Percentiles rank a stretch among this genome's conserved stretches.
These are phyloP conservation scores for Wickerhamomyces tratensis DNA, from an alignment of 805 yeast genomes.

Conservation along the genomic window DNA sequence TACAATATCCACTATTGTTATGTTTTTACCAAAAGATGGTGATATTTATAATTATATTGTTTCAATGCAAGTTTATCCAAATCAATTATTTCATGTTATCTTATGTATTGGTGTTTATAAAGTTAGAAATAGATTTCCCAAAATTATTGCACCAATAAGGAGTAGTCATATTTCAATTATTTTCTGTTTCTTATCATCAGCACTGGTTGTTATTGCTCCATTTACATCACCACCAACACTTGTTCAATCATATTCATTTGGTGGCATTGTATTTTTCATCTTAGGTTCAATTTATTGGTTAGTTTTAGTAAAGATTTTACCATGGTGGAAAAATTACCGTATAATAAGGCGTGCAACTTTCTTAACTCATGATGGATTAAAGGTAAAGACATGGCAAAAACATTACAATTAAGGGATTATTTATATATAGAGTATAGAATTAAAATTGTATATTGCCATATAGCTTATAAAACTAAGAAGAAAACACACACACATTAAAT, in stretches of 20 bases:
- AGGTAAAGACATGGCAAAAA: not conserved
- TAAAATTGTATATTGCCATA: not conserved
- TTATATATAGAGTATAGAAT: not conserved
- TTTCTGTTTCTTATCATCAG: slow-evolving; percentile 6
- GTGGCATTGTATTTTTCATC: slow-evolving; percentile 35
- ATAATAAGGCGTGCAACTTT: not conserved
- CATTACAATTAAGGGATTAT: not conserved
- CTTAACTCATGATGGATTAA: not conserved
- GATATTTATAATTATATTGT: slow-evolving; percentile 29
- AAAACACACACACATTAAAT: not conserved
- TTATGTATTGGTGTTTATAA: slow-evolving; percentile 48
- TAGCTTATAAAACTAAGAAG: too few species aligned
- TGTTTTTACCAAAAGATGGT: slow-evolving; percentile 21
- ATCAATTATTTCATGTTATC: slow-evolving; percentile 37
- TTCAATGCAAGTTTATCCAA: slow-evolving; percentile 35
- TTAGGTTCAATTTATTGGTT: slow-evolving; percentile 25
- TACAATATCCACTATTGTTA: slow-evolving; percentile 20
- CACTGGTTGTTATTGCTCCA: slow-evolving; percentile 4
- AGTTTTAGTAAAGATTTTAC: slow-evolving; percentile 3
- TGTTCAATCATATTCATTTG: slow-evolving; percentile 6
- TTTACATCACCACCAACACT: slow-evolving; percentile 5
- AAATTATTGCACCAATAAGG: slow-evolving; percentile 37
- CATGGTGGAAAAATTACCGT: slow-evolving; percentile 4
- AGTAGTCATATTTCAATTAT: slow-evolving; percentile 24
- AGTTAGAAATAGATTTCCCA: slow-evolving; percentile 36